Base-by-base conservation (phyloP, 345 rosid species). In the Physaria fendleri region DNA sequence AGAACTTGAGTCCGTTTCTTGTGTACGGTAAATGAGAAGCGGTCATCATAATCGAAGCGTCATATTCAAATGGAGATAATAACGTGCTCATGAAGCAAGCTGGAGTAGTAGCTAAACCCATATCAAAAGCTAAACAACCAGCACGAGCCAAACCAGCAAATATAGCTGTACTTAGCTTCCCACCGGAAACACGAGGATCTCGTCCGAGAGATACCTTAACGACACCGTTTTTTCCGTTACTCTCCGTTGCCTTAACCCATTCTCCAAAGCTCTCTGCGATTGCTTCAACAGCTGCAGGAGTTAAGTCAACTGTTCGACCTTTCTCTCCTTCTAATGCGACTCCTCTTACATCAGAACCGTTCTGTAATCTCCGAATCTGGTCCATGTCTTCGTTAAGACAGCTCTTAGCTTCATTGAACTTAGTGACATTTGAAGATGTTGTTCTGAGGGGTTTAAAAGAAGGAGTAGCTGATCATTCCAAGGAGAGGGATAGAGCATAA, bases 11-110 rank as follows among this genome's bases (percentile, higher is more conserved):
- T 4, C 98, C 98, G 22, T 92, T 92, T 5, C 97, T 75, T 27
- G 98, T 86, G 68, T 86, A 84, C 8, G 98, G 96, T 55, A 88
- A 79, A 79, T 92, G 98, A 55, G 98, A 92, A 14, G 98, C 96
- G 1, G 96, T 92, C 96, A 88, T 85, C 98, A 92, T 92, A 12
- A 88, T 79, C 16, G 97, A 88, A 54, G 89, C 99, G 68, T 93
- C 88, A 13, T 79, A 88, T 30, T 80, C 73, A 54, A 85, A 93
- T 6, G 91, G 84, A 52, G 79, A 66, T 32, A 88, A 73, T 71
- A 84, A 22, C 27, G 95, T 86, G 61, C 97, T 88, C 95, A 89
- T 83, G 73, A 86, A 93, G 76, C 98, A 88, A 71, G 97, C 97
- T 0, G 98, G 98, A 34, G 97, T 86, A 2, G 98, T 88, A 1